Base-by-base conservation (phyloP, 1,284 basidiomycete species). In the Sparassis latifolia region DNA sequence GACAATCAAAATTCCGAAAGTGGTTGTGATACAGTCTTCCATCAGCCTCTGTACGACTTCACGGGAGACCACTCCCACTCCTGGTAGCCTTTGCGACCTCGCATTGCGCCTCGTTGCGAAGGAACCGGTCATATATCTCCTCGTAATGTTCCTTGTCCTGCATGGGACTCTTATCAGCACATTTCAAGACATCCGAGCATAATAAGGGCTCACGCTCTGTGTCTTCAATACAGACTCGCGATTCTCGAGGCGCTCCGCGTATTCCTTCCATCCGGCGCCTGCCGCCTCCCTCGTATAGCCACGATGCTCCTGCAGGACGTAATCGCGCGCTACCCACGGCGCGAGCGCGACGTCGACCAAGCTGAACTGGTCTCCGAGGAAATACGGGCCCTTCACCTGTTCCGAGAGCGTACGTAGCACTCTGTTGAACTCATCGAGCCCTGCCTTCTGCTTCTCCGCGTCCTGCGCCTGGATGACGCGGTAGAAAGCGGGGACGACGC, bases 41-140 rank as follows among this genome's bases (percentile, higher is more conserved):
- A 20, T 20, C 20, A 20, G 20, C 20, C 20, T 20, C 20, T 20
- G 20, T 20, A 20, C 20, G 20, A 20, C 20, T 20, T 71, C 62
- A 80, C 52, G 78, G 77, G 58, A 79, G 69, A 3, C 56, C 58
- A 51, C 67, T 67, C 9, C 79, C 79, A 28, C 66, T 72, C 48
- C 80, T 69, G 27, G 74, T 77, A 0, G 80, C 81, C 58, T 80
- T 81, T 2, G 82, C 82, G 28, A 72, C 76, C 56, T 79, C 78
- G 56, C 79, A 79, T 65, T 81, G 75, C 6, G 81, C 78, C 55
- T 80, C 77, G 55, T 83, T 73, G 9, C 71, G 67, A 35, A 82
- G 63, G 59, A 82, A 84, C 1, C 79, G 68, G 7, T 67, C 73
- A 53, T 81, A 82, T 12, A 82, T 77, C 42, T 70, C 69, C 5